Evolutionary conservation across 2,329 filamentous ascomycete genomes (phyloP), one percentile per base, ranked within the genome.

Genomic region (Leptographium wingfieldii): DNA sequence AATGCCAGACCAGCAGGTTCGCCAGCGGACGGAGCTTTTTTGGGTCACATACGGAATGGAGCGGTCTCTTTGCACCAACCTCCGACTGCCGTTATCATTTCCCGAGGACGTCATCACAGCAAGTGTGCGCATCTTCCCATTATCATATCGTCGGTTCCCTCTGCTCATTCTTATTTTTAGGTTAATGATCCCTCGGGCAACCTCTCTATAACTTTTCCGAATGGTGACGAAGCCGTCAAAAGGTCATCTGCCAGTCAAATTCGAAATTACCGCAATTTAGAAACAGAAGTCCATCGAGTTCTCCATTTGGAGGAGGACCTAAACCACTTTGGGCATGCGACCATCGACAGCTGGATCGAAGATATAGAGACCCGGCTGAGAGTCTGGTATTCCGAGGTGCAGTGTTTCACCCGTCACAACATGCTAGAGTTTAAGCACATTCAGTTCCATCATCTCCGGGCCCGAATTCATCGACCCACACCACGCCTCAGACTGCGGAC

Each of bases 11-110:
- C 1, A 81, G 71, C 72, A 77, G 78, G 62, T 80, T 61, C 1
- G 74, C 72, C 0, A 76, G 73, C 67, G 81, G 81, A 62, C 77
- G 0, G 76, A 85, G 68, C 89, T 86, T 60, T 84, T 77, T 84
- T 85, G 89, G 35, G 82, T 73, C 38, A 86, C 73, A 33, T 65
- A 69, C 67, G 84, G 87, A 60, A 75, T 69, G 61, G 80, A 77
- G 55, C 76, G 74, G 53, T 82, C 76, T 0, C 62, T 62, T 0
- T 74, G 67, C 35, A 85, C 70, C 67, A 77, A 83, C 3, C 66
- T 64, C 65, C 85, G 81, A 1, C 80, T 83, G n/a, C 78, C 69
- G 4, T 67, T 66, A 5, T 83, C 68, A 0, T 74, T 65, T 33
- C 52, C 57, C 5, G 57, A 59, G 33, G 57, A 59, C 38, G 51